Evolutionary conservation across 2,329 filamentous ascomycete species (phyloP).

Genomic region (Gaeumannomyces sp.): DNA sequence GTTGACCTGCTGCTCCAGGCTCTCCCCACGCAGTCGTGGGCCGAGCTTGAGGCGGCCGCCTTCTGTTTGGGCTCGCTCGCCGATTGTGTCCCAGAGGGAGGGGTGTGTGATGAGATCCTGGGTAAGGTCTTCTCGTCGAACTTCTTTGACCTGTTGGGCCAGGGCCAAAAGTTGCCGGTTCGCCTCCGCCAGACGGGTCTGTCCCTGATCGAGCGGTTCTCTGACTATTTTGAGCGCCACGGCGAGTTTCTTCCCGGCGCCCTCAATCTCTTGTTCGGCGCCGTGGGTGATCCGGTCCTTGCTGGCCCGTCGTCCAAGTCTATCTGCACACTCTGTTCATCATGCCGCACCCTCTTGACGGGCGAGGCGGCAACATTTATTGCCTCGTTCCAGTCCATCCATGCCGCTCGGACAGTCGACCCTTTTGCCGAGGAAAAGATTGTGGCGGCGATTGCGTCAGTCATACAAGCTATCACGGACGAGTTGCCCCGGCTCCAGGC

Average conservation of each 20-base stretch:
- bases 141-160: slow-evolving; percentile 48
- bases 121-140: slow-evolving; percentile 54
- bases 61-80: slow-evolving; percentile 62
- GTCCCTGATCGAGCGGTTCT: slow-evolving; percentile 64
- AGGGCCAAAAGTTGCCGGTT: slow-evolving; percentile 49
- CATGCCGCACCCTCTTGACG: slow-evolving; percentile 64
- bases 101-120: slow-evolving; percentile 52
- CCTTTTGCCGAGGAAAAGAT: slow-evolving; percentile 66
- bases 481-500: slow-evolving; percentile 47
- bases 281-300: slow-evolving; percentile 56
- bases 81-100: slow-evolving; percentile 56
- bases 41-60: slow-evolving; percentile 53
- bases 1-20: slow-evolving; percentile 47
- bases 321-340: slow-evolving; percentile 67
- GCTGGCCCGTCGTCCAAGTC: slow-evolving; percentile 67
- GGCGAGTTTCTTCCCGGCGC: slow-evolving; percentile 61
- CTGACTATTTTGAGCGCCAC: slow-evolving; percentile 70
- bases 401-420: slow-evolving; percentile 54
- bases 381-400: slow-evolving; percentile 62
- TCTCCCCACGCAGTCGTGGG: slow-evolving; percentile 44
- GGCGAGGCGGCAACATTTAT: slow-evolving; percentile 63
- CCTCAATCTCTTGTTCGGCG: slow-evolving; percentile 67
- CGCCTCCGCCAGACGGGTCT: slow-evolving; percentile 64
- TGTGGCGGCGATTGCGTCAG: slow-evolving; percentile 65
- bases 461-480: slow-evolving; percentile 64